Conservation (phyloP, 441 rosid species). For the Eutrema salsugineum region DNA sequence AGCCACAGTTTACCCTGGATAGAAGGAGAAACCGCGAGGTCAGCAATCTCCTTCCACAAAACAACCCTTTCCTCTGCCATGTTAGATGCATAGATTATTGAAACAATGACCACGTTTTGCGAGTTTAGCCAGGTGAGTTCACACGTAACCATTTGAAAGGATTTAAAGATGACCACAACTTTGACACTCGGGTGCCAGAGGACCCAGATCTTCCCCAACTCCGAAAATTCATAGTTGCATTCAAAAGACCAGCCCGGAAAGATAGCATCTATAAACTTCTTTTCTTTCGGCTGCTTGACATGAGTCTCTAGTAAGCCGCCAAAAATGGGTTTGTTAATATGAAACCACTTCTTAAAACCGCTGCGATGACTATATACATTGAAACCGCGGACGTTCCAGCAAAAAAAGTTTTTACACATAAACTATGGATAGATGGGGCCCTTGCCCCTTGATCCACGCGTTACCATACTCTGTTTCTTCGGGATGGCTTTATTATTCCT, state of each 20-base stretch:
- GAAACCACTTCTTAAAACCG: no score
- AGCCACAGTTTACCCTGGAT: no score
- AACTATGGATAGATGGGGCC: no score
- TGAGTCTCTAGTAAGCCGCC: neutral
- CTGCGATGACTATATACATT: no score
- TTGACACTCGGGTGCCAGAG: neutral
- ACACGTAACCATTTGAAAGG: neutral
- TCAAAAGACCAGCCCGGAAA: neutral
- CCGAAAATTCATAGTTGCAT: neutral
- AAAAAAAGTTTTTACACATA: no score
- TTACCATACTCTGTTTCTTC: no score
- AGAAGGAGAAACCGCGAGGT: accelerated
- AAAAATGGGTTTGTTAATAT: neutral
- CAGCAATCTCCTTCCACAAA: no score
- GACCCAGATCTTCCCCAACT: neutral
- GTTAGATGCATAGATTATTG: neutral
- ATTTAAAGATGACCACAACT: neutral
- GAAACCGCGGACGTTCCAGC: no score
- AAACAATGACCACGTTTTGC: neutral
- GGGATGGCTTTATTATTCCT: accelerated
- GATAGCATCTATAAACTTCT: neutral
- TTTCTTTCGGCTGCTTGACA: neutral
- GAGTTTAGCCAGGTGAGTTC: neutral
- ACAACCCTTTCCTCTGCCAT: neutral
- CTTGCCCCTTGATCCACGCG: no score